phyloP scores from a whole-genome alignment of 129 eudicot genomes.

The Saposhnikovia divaricata region DNA sequence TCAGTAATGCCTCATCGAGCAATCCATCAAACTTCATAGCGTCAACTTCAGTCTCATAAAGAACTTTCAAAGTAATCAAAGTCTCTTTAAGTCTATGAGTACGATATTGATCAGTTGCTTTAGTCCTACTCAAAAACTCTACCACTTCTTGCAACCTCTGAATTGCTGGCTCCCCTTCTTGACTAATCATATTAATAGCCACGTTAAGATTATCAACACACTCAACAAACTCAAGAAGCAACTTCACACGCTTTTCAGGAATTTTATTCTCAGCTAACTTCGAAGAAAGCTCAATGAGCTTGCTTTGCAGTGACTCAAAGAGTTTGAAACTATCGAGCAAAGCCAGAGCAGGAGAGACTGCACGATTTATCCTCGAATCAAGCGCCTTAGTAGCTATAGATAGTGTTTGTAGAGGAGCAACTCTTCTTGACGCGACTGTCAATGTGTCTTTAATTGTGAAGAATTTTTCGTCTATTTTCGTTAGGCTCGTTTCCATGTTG shows the following conservation, averaged over 20 bases:
- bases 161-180: constrained; percentile 70
- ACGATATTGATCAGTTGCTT: constrained; percentile 69
- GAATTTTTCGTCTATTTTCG: constrained; percentile 38
- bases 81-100: constrained; percentile 63
- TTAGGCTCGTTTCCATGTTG: constrained; percentile 28
- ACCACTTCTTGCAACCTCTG: constrained; percentile 84
- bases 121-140: constrained; percentile 83
- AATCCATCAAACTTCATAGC: constrained; percentile 77
- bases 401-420: constrained; percentile 66
- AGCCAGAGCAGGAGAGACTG: constrained; percentile 61
- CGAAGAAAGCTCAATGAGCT: constrained; percentile 40
- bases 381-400: constrained; percentile 71
- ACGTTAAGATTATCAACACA: constrained; percentile 52
- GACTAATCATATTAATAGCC: constrained; percentile 45
- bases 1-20: constrained; percentile 72
- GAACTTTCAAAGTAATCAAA: constrained; percentile 47
- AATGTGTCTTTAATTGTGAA: constrained; percentile 35
- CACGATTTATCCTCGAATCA: constrained; percentile 69
- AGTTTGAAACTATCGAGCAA: constrained; percentile 63
- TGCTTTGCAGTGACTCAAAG: constrained; percentile 50
- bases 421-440: constrained; percentile 41
- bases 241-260: constrained; percentile 31
- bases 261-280: constrained; percentile 31
- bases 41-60: constrained; percentile 68
- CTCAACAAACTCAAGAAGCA: constrained; percentile 51